A percentile compares a stretch with the other conserved stretches of the same genome.
These are phyloP conservation scores for Dactylellina sp. DNA, from an alignment of 2,329 filamentous ascomycete genomes.

Conservation along the genomic window DNA sequence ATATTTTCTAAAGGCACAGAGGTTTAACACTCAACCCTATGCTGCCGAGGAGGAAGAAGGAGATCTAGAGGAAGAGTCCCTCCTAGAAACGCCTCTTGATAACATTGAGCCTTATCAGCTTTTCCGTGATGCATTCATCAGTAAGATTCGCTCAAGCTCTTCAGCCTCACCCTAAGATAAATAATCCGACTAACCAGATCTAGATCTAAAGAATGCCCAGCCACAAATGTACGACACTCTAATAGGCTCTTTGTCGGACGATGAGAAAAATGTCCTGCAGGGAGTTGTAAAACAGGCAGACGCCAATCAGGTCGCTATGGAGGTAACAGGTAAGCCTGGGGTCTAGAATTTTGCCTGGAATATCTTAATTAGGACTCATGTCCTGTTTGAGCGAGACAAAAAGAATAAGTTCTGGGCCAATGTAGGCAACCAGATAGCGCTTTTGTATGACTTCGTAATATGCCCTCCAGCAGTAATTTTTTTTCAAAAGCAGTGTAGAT, in stretches of 20 bases:
- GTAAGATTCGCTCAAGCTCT: slow-evolving; percentile 69
- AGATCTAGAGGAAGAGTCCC: slow-evolving; percentile 88
- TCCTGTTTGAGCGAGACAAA: neutral
- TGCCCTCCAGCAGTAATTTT: neutral
- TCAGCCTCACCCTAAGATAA: neutral
- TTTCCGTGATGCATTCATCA: slow-evolving; percentile 83
- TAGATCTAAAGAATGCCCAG: slow-evolving; percentile 89
- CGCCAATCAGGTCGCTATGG: slow-evolving; percentile 59
- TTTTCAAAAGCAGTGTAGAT: slow-evolving; percentile 7
- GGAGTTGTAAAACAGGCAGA: slow-evolving; percentile 77
- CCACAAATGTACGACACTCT: slow-evolving; percentile 87
- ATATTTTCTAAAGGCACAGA: slow-evolving; percentile 74
- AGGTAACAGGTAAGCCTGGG: slow-evolving; percentile 67
- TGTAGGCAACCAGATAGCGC: neutral
- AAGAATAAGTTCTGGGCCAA: neutral
- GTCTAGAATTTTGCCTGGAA: slow-evolving; percentile 16
- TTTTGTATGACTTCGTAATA: slow-evolving; percentile 3
- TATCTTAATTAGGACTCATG: neutral
- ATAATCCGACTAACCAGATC: slow-evolving; percentile 60
- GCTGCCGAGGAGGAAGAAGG: slow-evolving; percentile 77
- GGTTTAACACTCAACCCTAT: slow-evolving; percentile 73
- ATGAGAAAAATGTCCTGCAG: slow-evolving; percentile 85
- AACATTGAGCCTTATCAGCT: slow-evolving; percentile 93
- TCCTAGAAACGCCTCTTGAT: slow-evolving; percentile 93
- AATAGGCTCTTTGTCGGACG: slow-evolving; percentile 79